A percentile compares a stretch with the other conserved stretches of the same genome.
Conservation (phyloP, 176 grass and related monocot genomes). For the Saccharum officinarum region DNA sequence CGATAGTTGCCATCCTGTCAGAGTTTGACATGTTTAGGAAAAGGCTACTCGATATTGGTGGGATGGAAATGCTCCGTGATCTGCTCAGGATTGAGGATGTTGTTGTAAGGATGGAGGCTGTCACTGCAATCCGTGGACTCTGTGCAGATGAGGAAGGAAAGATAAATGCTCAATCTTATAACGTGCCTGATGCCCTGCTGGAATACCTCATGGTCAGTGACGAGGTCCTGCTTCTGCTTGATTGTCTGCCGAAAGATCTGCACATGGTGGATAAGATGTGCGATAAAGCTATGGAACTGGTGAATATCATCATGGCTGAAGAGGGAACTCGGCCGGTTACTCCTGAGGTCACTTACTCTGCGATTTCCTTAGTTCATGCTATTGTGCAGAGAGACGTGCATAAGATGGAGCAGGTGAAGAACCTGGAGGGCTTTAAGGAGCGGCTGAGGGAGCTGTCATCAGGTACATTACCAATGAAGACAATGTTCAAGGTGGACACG, state of each 20-base stretch:
- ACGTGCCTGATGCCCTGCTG: constrained; percentile 28
- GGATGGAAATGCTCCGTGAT: constrained; percentile 38
- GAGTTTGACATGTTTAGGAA: constrained; percentile 45
- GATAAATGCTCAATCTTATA: constrained; percentile 8
- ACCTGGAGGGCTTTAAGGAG: constrained; percentile 35
- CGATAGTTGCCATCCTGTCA: constrained; percentile 34
- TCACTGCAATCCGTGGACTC: constrained; percentile 35
- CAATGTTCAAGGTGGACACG: constrained; percentile 21
- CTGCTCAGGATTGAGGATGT: constrained; percentile 38
- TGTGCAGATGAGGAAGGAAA: constrained; percentile 29
- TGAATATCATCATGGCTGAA: constrained; percentile 25
- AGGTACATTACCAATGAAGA: constrained; percentile 31
- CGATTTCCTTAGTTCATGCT: constrained; percentile 36
- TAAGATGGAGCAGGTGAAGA: constrained; percentile 42
- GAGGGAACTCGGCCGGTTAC: constrained; percentile 13
- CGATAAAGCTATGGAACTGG: constrained; percentile 22
- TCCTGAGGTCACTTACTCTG: not conserved
- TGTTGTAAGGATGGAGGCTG: constrained; percentile 35
- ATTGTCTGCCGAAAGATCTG: constrained; percentile 17
- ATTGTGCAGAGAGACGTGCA: constrained; percentile 18
- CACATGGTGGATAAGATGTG: constrained; percentile 13
- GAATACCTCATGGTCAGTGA: constrained; percentile 37
- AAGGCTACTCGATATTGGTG: constrained; percentile 22
- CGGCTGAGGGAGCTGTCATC: constrained; percentile 34
- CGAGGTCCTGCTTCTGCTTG: constrained; percentile 37